A percentile compares a stretch with the other conserved stretches of the same genome.
These are phyloP conservation scores for Botryotinia calthae DNA, from an alignment of 2,329 filamentous ascomycete genomes.

Conservation along the genomic window DNA sequence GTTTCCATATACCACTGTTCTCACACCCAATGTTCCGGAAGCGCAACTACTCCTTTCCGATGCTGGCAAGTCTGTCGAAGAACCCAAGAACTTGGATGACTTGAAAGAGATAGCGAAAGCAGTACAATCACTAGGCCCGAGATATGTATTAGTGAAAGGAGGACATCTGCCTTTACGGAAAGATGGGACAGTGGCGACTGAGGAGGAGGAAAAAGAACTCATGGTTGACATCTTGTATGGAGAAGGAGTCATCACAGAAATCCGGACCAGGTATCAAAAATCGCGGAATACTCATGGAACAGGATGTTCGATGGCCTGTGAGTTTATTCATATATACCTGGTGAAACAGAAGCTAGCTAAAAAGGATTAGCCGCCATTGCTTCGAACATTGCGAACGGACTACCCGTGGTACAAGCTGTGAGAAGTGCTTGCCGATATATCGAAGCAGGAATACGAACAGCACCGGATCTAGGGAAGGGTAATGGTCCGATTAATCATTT, in stretches of 20 bases:
- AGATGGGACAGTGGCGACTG: slow-evolving; percentile 57
- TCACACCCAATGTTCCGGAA: slow-evolving; percentile 79
- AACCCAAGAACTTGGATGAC: slow-evolving; percentile 59
- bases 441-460: slow-evolving; percentile 62
- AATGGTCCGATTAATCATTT: slow-evolving; percentile 77
- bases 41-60: slow-evolving; percentile 62
- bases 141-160: slow-evolving; percentile 84
- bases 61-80: slow-evolving; percentile 43
- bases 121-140: slow-evolving; percentile 67
- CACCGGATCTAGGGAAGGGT: slow-evolving; percentile 52
- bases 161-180: slow-evolving; percentile 79
- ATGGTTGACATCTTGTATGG: slow-evolving; percentile 79
- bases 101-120: slow-evolving; percentile 66
- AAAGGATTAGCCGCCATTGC: slow-evolving; percentile 62
- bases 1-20: slow-evolving; percentile 63
- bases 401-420: slow-evolving; percentile 59
- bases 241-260: slow-evolving; percentile 52
- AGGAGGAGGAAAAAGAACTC: slow-evolving; percentile 57
- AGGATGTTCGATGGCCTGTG: slow-evolving; percentile 87
- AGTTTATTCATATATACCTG: slow-evolving; percentile 39
- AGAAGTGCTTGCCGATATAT: slow-evolving; percentile 67
- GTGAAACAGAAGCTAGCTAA: slow-evolving; percentile 15
- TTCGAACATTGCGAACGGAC: slow-evolving; percentile 64
- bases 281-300: slow-evolving; percentile 90
- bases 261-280: slow-evolving; percentile 68